phyloP scores from a whole-genome alignment of 345 rosid species.

The Draba incana region DNA sequence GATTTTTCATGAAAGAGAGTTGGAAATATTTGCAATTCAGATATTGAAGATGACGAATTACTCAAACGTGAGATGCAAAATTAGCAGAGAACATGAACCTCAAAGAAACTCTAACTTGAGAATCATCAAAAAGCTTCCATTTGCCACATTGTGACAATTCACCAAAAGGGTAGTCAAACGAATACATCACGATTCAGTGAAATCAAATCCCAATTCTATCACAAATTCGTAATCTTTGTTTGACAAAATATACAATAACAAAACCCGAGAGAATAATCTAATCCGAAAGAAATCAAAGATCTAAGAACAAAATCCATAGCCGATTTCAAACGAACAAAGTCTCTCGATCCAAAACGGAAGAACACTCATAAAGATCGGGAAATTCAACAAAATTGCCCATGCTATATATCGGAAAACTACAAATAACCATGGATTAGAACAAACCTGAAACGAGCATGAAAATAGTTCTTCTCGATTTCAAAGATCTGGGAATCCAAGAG shows the following conservation, averaged over 20 bases:
- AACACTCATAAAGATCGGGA: conserved; percentile 9
- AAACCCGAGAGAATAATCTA: background rate
- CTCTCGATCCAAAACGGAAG: conserved; percentile 32
- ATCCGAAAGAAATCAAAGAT: conserved; percentile 18
- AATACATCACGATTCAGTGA: conserved; percentile 1
- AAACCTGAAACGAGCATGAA: conserved; percentile 33
- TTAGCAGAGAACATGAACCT: conserved; percentile 18
- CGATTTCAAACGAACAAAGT: background rate
- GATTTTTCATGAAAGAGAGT: background rate
- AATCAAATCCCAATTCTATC: conserved; percentile 10
- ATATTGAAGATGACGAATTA: background rate
- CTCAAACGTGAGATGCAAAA: background rate
- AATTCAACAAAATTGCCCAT: background rate
- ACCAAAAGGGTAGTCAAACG: conserved; percentile 3
- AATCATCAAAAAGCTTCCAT: background rate
- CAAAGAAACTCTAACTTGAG: background rate
- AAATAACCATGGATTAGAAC: conserved; percentile 12
- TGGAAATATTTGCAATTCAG: background rate
- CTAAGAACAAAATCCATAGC: background rate
- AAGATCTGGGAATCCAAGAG: conserved; percentile 39
- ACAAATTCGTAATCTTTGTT: conserved; percentile 11
- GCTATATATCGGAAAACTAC: background rate
- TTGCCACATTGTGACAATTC: conserved; percentile 20
- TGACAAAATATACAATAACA: background rate
- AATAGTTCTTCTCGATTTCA: conserved; percentile 26